Conservation (phyloP, 805 yeast species). For the Maudiozyma saulgeensis region DNA sequence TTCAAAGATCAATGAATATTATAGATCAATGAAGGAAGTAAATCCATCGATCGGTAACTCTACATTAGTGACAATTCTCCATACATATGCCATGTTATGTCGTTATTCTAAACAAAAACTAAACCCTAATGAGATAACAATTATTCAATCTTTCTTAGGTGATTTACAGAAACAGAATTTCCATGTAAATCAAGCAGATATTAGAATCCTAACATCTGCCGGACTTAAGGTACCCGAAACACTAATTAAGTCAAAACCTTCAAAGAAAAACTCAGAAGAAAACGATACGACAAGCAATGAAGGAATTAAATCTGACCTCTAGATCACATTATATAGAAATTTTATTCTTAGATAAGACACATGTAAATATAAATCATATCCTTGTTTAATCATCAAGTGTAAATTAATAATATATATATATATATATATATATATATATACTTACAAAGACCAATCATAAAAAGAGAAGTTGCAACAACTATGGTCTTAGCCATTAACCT, state of each 20-base stretch:
- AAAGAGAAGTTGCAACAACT: too few species aligned
- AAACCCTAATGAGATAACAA: not conserved
- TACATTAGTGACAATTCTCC: slow-evolving; percentile 6
- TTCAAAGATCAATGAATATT: slow-evolving; percentile 12
- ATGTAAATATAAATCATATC: not conserved
- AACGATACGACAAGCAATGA: not conserved
- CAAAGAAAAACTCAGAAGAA: not conserved
- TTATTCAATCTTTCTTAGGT: not conserved
- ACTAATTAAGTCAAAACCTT: not conserved
- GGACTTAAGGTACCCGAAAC: not conserved
- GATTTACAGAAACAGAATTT: not conserved
- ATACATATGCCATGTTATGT: not conserved
- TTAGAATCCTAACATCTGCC: not conserved
- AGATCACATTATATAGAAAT: not conserved
- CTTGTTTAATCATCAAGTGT: too few species aligned
- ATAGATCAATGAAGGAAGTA: slow-evolving; percentile 12
- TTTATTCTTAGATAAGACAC: not conserved
- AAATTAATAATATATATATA: too few species aligned
- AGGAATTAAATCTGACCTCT: not conserved
- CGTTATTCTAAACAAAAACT: not conserved
- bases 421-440: too few species aligned
- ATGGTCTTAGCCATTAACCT: too few species aligned
- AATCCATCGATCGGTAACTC: slow-evolving; percentile 6
- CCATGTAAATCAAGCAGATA: slow-evolving; percentile 1
- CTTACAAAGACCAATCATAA: too few species aligned